These are phyloP conservation scores for Backusella parvicylindrica DNA, from an alignment of 192 early-diverging fungal genomes.

Conservation along the genomic window DNA sequence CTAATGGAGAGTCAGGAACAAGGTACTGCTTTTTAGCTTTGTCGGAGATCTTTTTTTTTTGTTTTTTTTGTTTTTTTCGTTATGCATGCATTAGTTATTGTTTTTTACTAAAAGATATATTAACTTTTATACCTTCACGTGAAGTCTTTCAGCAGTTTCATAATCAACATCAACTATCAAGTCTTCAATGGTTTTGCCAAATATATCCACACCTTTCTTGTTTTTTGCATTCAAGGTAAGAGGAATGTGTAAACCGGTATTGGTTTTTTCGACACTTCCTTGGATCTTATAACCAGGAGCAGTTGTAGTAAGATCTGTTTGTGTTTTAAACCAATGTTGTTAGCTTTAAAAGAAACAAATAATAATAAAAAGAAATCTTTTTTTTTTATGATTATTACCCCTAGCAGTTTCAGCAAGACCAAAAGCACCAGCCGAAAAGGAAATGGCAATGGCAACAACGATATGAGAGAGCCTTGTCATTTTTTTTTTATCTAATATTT, in stretches of 20 bases:
- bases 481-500: neutral
- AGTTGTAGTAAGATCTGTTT: neutral
- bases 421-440: slow-evolving; percentile 7
- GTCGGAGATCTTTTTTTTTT: slow-evolving; percentile 16
- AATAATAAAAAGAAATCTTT: too few relatives aligned
- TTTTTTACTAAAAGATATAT: neutral
- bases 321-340: neutral
- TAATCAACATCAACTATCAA: slow-evolving; percentile 46
- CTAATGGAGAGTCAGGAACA: slow-evolving; percentile 27
- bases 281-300: slow-evolving; percentile 21
- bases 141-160: slow-evolving; percentile 50
- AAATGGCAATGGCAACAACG: slow-evolving; percentile 12
- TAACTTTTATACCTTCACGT: slow-evolving; percentile 41
- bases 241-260: slow-evolving; percentile 17
- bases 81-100: neutral
- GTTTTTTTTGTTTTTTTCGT: too few relatives aligned
- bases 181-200: slow-evolving; percentile 41
- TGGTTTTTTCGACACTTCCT: slow-evolving; percentile 6
- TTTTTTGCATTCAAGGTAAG: neutral
- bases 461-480: slow-evolving; percentile 15
- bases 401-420: slow-evolving; percentile 2
- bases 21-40: slow-evolving; percentile 12
- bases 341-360: neutral
- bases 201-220: slow-evolving; percentile 17
- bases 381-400: slow-evolving; percentile 9